These are phyloP conservation scores for Puccinellia tenuiflora DNA, from an alignment of 176 grass and related monocot genomes.

Conservation along the genomic window DNA sequence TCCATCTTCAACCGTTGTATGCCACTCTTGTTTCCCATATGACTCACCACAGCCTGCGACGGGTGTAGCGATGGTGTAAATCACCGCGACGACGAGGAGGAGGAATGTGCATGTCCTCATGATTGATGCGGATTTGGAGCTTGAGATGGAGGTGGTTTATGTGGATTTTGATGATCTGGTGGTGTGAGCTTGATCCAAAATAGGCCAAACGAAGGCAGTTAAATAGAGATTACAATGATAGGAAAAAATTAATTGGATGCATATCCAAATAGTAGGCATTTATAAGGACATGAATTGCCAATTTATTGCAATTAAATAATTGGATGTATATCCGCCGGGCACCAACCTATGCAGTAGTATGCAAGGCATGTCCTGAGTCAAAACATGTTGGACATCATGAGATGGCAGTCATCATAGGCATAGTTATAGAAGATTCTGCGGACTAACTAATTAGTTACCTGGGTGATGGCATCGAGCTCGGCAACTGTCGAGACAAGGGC, in stretches of 20 bases:
- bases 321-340: not conserved
- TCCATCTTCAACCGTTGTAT: not conserved
- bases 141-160: not conserved
- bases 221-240: not conserved
- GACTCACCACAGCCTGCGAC: not conserved
- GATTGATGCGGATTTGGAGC: not conserved
- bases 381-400: not conserved
- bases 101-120: not conserved
- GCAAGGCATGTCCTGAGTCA: too few relatives aligned
- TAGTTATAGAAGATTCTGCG: too few relatives aligned
- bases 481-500: too few relatives aligned
- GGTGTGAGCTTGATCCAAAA: not conserved
- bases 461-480: too few relatives aligned
- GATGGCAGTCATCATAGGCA: too few relatives aligned
- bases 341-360: too few relatives aligned
- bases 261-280: not conserved
- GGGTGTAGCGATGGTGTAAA: not conserved
- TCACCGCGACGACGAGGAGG: not conserved
- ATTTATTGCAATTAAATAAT: not conserved
- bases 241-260: not conserved
- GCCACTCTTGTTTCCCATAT: not conserved
- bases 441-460: too few relatives aligned
- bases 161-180: not conserved
- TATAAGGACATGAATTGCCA: not conserved
- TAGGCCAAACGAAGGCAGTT: not conserved